A percentile compares a stretch with the other conserved stretches of the same genome.
Evolutionary conservation across 176 grass and related monocot genomes (phyloP).

Genomic region (Cenchrus fungigraminus): DNA sequence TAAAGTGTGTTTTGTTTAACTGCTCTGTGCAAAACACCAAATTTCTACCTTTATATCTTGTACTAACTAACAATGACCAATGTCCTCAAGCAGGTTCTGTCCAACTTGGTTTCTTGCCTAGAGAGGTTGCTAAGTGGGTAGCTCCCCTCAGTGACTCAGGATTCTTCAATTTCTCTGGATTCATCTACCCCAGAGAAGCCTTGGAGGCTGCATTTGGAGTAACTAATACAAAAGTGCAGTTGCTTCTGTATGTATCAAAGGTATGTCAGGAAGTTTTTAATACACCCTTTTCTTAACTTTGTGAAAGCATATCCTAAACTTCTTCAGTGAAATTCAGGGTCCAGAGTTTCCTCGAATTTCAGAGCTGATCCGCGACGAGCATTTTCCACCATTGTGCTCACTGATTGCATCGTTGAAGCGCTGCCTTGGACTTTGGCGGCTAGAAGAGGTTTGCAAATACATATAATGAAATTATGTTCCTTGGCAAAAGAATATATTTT

Average conservation of each 20-base stretch:
- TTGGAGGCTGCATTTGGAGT: conserved; percentile 71
- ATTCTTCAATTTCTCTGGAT: conserved; percentile 88
- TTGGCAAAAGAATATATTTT: background rate
- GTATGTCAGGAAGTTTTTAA: conserved; percentile 46
- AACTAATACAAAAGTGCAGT: conserved; percentile 55
- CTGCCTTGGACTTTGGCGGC: conserved; percentile 75
- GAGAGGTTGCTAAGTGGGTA: conserved; percentile 85
- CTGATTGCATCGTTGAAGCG: conserved; percentile 68
- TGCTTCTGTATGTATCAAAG: conserved; percentile 72
- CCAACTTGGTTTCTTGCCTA: conserved; percentile 93
- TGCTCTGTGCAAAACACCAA: conserved; percentile 14
- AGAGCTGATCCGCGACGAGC: conserved; percentile 54
- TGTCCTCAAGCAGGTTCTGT: conserved; percentile 59
- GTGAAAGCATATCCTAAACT: conserved; percentile 39
- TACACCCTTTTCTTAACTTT: conserved; percentile 13
- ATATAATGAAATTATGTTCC: background rate
- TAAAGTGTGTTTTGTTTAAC: background rate
- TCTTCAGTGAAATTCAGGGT: conserved; percentile 60
- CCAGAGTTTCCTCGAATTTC: conserved; percentile 74
- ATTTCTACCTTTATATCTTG: background rate
- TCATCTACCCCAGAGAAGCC: conserved; percentile 83
- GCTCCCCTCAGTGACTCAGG: conserved; percentile 79
- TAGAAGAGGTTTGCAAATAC: conserved; percentile 70
- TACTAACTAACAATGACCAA: conserved; percentile 23
- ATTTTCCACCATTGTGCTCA: conserved; percentile 69